Evolutionary conservation across 306 rosid genomes (phyloP).

Genomic region (Crotalaria pallida): DNA sequence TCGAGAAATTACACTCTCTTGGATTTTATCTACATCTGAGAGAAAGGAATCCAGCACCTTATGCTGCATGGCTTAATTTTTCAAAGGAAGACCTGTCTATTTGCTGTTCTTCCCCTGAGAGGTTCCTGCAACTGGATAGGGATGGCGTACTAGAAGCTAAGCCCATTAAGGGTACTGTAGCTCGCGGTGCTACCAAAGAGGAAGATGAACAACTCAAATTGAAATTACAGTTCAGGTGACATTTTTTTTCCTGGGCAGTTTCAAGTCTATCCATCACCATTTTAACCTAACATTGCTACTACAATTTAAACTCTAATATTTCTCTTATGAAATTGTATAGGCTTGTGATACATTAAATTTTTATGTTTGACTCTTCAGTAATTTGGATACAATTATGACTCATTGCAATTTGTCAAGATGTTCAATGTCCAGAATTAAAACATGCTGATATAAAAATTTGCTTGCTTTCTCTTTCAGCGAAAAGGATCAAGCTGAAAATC

Average conservation of each 20-base stretch:
- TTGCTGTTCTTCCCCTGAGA: constrained; percentile 97
- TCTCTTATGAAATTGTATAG: neutral
- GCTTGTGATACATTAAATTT: neutral
- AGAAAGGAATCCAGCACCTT: constrained; percentile 93
- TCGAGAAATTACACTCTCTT: constrained; percentile 48
- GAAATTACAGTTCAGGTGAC: constrained; percentile 77
- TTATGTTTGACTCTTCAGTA: neutral
- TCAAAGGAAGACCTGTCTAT: constrained; percentile 61
- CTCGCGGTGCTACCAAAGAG: constrained; percentile 75
- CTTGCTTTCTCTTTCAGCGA: constrained; percentile 45
- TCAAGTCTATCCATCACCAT: neutral
- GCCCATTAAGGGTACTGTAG: constrained; percentile 92
- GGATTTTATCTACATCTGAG: constrained; percentile 81
- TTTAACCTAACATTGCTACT: too few species aligned
- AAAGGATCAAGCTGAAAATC: constrained; percentile 94
- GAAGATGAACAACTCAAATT: constrained; percentile 65
- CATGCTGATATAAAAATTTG: constrained; percentile 3
- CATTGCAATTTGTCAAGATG: neutral
- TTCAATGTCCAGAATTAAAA: neutral
- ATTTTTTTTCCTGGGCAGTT: constrained; percentile 10
- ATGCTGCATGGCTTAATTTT: constrained; percentile 97
- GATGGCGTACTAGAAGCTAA: constrained; percentile 80
- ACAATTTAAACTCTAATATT: too few species aligned
- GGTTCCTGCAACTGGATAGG: constrained; percentile 77
- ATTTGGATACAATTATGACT: constrained; percentile 9